These are phyloP conservation scores for Penicillium macrosclerotiorum DNA, from an alignment of 495 filamentous ascomycete genomes.

Conservation along the genomic window DNA sequence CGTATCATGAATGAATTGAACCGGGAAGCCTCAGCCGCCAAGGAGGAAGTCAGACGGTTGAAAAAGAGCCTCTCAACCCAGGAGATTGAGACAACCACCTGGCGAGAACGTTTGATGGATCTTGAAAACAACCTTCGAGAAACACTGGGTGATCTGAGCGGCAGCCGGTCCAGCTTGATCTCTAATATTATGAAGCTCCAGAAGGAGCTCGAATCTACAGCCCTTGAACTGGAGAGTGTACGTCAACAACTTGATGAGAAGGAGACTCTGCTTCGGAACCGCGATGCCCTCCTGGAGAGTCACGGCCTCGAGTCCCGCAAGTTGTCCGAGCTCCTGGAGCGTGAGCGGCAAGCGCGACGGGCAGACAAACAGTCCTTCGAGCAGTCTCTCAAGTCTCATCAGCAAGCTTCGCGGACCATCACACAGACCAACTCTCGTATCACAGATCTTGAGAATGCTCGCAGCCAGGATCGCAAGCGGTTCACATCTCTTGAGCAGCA, in stretches of 20 bases:
- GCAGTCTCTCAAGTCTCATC: constrained; percentile 78
- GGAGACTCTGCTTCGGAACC: constrained; percentile 82
- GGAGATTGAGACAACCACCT: constrained; percentile 84
- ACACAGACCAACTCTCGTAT: constrained; percentile 80
- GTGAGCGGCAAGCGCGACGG: constrained; percentile 79
- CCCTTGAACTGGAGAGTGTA: constrained; percentile 74
- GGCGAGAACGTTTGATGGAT: constrained; percentile 84
- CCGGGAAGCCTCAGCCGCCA: constrained; percentile 70
- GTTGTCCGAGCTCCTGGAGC: constrained; percentile 83
- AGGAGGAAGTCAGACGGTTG: constrained; percentile 81
- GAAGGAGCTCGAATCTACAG: constrained; percentile 77
- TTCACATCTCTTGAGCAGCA: constrained; percentile 70
- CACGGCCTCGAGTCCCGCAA: constrained; percentile 83
- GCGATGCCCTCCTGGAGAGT: constrained; percentile 87
- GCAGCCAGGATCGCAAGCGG: constrained; percentile 70
- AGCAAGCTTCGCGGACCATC: constrained; percentile 77
- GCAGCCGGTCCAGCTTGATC: constrained; percentile 81
- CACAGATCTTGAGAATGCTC: constrained; percentile 74
- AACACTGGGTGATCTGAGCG: constrained; percentile 78
- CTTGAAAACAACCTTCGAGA: constrained; percentile 85
- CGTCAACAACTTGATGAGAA: constrained; percentile 78
- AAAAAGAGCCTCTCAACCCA: constrained; percentile 76
- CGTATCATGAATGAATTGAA: constrained; percentile 82
- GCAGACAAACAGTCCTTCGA: constrained; percentile 85
- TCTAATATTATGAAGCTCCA: constrained; percentile 86